Evolutionary conservation across 345 rosid species (phyloP), one percentile per base, ranked within the genome.

Genomic region (Hypericum perforatum): DNA sequence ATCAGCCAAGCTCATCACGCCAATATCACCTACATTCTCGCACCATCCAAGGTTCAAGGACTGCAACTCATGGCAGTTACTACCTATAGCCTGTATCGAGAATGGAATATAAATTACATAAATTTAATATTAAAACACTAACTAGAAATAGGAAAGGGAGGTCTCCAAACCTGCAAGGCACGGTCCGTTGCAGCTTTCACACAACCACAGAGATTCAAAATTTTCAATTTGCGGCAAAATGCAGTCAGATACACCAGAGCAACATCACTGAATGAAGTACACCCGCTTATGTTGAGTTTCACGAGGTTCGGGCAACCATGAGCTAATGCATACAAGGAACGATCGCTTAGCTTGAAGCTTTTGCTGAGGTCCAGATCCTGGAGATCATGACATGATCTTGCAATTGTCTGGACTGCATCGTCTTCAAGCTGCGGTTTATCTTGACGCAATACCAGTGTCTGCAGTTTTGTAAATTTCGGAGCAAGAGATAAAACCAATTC

Each of bases 11-110:
- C 81, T 78, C 84, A 76, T 72, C 12, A 92, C 97, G 12, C 98
- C 98, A 22, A 49, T 53, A 72, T 88, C 98, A 44, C 91, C 71
- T 45, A 88, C 90, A 61, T 80, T 69, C 58, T 92, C 98, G 49
- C 97, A 92, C 98, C 98, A 92, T 52, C 98, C 98, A 41, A 92
- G 80, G 69, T 82, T 92, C 49, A 92, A 60, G 39, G 78, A 72
- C 63, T 83, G 95, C 74, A 92, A 38, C 69, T 74, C 69, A 16
- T 50, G 77, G 55, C 97, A 88, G 78, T 88, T 77, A 42, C 63
- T 72, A 45, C 97, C 98, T 67, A 88, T 82, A 41, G 91, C 95
- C 98, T 92, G 76, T 63, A 59, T 9, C 37, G 22, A 10, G 49
- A 16, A 58, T 41, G 38, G 29, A 6, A 41, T 50, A 44, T 5